These are phyloP conservation scores for Amanita phalloides DNA, from an alignment of 768 basidiomycete genomes.

Conservation along the genomic window DNA sequence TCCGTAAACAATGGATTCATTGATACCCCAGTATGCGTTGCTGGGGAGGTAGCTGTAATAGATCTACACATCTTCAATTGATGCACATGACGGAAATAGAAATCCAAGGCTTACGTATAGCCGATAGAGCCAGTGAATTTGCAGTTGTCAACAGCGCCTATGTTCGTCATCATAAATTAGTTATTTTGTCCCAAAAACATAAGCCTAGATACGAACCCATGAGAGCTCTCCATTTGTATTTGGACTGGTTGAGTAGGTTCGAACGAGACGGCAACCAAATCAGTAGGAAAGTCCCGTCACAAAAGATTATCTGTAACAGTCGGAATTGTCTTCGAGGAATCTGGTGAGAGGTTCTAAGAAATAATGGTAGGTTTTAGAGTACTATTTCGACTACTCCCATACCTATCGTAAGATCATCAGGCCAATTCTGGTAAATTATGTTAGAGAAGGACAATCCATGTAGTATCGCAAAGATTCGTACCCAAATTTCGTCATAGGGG, in stretches of 20 bases:
- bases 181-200: conserved; percentile 12
- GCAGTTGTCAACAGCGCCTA: conserved; percentile 33
- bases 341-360: conserved; percentile 21
- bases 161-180: conserved; percentile 4
- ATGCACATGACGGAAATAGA: not conserved
- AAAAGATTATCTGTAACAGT: conserved; percentile 52
- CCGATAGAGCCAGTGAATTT: conserved; percentile 33
- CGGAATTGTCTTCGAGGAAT: conserved; percentile 23
- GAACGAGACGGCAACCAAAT: conserved; percentile 41
- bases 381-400: conserved; percentile 7
- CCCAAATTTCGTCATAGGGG: conserved; percentile 57
- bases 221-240: conserved; percentile 40
- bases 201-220: conserved; percentile 27
- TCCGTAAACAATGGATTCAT: conserved; percentile 46
- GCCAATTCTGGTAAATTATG: conserved; percentile 35
- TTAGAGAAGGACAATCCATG: conserved; percentile 1
- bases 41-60: conserved; percentile 35
- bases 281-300: conserved; percentile 21
- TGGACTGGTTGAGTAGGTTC: conserved; percentile 29
- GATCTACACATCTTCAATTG: conserved; percentile 19
- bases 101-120: conserved; percentile 24
- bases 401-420: conserved; percentile 40
- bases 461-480: conserved; percentile 16
- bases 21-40: conserved; percentile 49
- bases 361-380: not conserved